Evolutionary conservation across 345 rosid genomes (phyloP).

Genomic region (Geranium rotundifolium): DNA sequence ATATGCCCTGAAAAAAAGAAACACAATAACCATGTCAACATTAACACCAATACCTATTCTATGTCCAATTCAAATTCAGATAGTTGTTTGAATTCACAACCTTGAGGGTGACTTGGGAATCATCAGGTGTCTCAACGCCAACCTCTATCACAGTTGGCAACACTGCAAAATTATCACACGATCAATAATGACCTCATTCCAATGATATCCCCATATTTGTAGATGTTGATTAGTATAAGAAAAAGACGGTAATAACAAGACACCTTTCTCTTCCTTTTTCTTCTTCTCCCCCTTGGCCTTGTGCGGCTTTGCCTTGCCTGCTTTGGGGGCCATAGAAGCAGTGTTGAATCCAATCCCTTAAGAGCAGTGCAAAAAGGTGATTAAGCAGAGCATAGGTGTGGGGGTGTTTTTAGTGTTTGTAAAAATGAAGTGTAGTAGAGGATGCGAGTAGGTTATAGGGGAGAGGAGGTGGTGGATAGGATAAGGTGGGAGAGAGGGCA

Average conservation of each 20-base stretch:
- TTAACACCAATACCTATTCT: background rate
- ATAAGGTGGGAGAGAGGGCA: conserved; percentile 41
- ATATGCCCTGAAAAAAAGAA: conserved; percentile 51
- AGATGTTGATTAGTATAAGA: background rate
- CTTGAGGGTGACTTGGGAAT: conserved; percentile 75
- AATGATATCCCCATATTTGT: background rate
- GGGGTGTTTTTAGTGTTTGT: background rate
- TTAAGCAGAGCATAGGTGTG: background rate
- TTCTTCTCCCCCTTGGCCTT: conserved; percentile 72
- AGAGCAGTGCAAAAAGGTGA: background rate
- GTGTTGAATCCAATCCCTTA: background rate
- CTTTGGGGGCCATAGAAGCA: conserved; percentile 68
- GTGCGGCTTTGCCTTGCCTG: conserved; percentile 66
- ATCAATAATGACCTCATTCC: background rate
- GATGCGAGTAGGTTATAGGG: background rate
- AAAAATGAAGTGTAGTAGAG: conserved; percentile 7
- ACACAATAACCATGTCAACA: background rate
- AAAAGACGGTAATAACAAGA: background rate
- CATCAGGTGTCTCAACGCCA: conserved; percentile 62
- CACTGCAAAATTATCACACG: conserved; percentile 24
- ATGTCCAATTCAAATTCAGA: background rate
- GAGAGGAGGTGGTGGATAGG: conserved; percentile 45
- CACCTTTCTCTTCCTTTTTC: conserved; percentile 87
- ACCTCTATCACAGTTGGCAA: conserved; percentile 67
- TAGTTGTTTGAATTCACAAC: conserved; percentile 18